Percentiles rank a stretch among this genome's conserved stretches.
Conservation (phyloP, 139 green algal species). For the Chlorella vulgaris region DNA sequence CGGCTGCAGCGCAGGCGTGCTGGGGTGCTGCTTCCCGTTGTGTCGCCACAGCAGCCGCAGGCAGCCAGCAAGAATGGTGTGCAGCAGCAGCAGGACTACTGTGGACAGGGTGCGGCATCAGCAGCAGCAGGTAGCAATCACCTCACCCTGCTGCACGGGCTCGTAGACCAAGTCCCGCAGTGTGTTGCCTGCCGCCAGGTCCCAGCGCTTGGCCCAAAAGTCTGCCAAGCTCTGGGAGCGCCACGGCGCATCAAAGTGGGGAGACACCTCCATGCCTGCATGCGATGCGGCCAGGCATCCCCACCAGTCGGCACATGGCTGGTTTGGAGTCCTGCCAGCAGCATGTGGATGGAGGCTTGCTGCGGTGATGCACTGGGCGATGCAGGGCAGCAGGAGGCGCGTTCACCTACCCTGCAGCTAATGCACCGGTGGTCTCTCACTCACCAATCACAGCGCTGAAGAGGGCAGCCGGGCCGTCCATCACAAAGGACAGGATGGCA, state of each 20-base stretch:
- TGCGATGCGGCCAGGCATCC: too few species aligned
- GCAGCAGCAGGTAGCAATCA: too few species aligned
- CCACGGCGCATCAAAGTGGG: constrained; percentile 60
- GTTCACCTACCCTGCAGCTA: too few species aligned
- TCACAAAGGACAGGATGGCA: constrained; percentile 37
- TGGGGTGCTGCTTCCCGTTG: too few species aligned
- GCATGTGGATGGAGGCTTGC: not conserved
- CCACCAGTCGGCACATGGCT: too few species aligned
- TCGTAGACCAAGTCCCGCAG: constrained; percentile 55
- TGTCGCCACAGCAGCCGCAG: too few species aligned
- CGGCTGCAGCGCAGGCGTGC: too few species aligned
- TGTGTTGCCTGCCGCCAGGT: constrained; percentile 54
- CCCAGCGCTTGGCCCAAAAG: constrained; percentile 68
- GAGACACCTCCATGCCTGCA: constrained; percentile 41
- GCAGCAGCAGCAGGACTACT: too few species aligned
- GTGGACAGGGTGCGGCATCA: too few species aligned
- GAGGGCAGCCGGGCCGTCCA: constrained; percentile 21
- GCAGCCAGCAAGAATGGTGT: too few species aligned
- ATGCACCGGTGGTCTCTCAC: too few species aligned
- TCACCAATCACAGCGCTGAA: constrained; percentile 5
- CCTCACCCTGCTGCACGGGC: constrained; percentile 52
- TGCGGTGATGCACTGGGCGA: constrained; percentile 6
- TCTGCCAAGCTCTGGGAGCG: constrained; percentile 41
- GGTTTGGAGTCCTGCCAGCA: too few species aligned
- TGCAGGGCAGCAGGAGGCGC: not conserved